Conservation (phyloP, 1,139 yeast genomes). For the Candida tropicalis region DNA sequence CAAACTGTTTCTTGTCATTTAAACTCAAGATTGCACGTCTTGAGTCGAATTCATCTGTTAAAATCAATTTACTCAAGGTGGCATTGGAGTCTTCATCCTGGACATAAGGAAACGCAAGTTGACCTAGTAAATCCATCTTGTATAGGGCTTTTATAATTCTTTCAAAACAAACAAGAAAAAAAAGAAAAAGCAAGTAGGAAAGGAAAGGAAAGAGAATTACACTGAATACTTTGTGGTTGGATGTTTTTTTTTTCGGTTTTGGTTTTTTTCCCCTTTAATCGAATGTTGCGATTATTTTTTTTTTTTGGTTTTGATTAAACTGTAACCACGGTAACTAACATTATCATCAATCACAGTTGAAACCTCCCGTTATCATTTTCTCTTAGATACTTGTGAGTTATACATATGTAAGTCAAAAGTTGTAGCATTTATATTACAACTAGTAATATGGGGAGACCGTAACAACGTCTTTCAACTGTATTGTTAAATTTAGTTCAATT, state of each 20-base stretch:
- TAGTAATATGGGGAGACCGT: too few relatives aligned
- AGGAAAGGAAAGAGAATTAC: not conserved
- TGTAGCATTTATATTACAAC: too few relatives aligned
- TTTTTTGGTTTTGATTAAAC: too few relatives aligned
- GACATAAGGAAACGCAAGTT: constrained; percentile 30
- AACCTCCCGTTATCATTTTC: too few relatives aligned
- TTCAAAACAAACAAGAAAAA: not conserved
- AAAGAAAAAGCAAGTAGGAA: not conserved
- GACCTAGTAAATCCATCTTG: constrained; percentile 15
- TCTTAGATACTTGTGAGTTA: too few relatives aligned
- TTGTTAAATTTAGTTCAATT: too few relatives aligned
- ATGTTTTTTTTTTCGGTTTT: constrained; percentile 1
- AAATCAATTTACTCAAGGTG: constrained; percentile 25
- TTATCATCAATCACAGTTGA: too few relatives aligned
- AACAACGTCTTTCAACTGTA: too few relatives aligned
- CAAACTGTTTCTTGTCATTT: constrained; percentile 19
- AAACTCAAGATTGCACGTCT: constrained; percentile 24
- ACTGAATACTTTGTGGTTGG: not conserved
- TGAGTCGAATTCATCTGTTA: constrained; percentile 26
- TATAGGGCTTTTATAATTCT: not conserved
- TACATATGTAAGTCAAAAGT: too few relatives aligned
- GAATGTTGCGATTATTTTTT: not conserved
- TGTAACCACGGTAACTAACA: too few relatives aligned
- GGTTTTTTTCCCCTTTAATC: not conserved
- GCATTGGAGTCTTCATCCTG: constrained; percentile 20